A percentile compares a stretch with the other conserved stretches of the same genome.
Evolutionary conservation across 2,329 filamentous ascomycete species (phyloP).

Genomic region (Penicillium sp.): DNA sequence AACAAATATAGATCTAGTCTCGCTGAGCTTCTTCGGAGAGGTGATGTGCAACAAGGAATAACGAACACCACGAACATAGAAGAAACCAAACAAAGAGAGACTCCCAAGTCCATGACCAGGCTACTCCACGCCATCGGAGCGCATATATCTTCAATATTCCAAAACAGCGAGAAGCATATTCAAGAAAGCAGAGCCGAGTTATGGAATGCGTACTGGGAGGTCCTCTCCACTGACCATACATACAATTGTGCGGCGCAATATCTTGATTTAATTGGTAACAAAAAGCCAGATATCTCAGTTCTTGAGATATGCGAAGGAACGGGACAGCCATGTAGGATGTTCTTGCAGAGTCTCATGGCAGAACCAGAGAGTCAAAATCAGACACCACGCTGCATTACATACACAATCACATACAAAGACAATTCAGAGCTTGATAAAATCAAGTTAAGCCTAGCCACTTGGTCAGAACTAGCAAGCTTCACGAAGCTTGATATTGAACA

Average conservation of each 20-base stretch:
- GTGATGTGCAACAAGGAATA: neutral
- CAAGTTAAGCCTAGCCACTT: conserved; percentile 2
- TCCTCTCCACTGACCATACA: neutral
- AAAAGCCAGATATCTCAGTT: conserved; percentile 24
- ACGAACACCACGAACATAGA: neutral
- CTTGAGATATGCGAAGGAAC: conserved; percentile 23
- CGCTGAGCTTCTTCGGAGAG: neutral
- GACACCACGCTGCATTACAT: conserved; percentile 11
- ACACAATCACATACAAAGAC: conserved; percentile 14
- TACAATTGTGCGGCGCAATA: conserved; percentile 15
- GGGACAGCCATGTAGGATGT: conserved; percentile 8
- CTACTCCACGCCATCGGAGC: conserved; percentile 12
- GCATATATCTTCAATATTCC: conserved; percentile 7
- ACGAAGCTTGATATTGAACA: conserved; percentile 11
- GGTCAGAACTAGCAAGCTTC: conserved; percentile 8
- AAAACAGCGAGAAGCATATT: neutral
- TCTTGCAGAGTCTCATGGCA: conserved; percentile 7
- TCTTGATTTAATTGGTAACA: conserved; percentile 18
- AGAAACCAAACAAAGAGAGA: neutral
- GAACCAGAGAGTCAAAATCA: neutral
- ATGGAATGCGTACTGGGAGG: conserved; percentile 2
- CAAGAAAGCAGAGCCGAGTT: neutral
- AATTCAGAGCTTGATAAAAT: neutral
- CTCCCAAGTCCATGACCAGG: neutral
- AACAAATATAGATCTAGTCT: conserved; percentile 8